phyloP scores from a whole-genome alignment of 2,329 filamentous ascomycete genomes.

The Alternaria dauci region DNA sequence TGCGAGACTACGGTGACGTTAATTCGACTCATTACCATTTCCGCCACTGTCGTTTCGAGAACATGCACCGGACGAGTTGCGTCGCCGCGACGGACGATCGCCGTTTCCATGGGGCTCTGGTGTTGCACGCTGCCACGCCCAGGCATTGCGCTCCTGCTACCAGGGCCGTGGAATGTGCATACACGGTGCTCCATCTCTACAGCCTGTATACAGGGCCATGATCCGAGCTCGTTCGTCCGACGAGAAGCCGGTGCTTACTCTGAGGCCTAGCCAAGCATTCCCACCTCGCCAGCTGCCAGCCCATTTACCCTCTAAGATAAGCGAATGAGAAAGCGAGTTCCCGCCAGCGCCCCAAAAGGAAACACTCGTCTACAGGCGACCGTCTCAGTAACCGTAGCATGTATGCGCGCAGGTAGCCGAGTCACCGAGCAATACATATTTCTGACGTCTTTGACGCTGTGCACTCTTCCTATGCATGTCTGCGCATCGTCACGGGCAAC shows the following conservation, averaged over 20 bases:
- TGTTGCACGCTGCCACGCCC: neutral
- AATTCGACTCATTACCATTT: conserved; percentile 5
- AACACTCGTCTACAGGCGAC: neutral
- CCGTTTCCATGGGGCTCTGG: conserved; percentile 2
- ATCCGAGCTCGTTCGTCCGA: conserved; percentile 13
- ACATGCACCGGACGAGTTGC: neutral
- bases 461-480: neutral
- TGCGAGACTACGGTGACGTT: neutral
- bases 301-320: conserved; percentile 4
- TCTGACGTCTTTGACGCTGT: neutral
- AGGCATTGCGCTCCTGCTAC: neutral
- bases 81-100: neutral
- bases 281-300: neutral
- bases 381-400: neutral
- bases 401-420: neutral
- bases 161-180: neutral
- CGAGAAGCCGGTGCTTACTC: neutral
- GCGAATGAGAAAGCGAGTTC: conserved; percentile 5
- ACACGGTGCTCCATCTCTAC: neutral
- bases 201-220: neutral
- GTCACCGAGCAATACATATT: neutral
- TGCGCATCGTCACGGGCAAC: neutral
- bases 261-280: conserved; percentile 2
- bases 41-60: neutral
- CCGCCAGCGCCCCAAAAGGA: neutral